These are phyloP conservation scores for Mycena chlorophos DNA, from an alignment of 768 basidiomycete genomes.

Conservation along the genomic window DNA sequence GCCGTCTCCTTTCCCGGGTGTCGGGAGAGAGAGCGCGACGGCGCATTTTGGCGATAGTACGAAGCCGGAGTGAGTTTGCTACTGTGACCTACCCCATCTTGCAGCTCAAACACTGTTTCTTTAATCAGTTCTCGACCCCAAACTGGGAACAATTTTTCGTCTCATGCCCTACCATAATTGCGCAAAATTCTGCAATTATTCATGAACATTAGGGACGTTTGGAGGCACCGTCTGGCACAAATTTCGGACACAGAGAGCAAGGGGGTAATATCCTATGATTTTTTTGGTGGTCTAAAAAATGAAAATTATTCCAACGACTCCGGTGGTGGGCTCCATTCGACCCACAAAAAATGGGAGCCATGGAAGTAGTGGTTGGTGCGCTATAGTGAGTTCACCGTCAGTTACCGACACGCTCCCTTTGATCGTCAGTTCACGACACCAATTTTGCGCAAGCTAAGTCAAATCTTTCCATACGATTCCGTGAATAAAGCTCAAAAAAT, in stretches of 20 bases:
- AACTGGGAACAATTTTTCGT: neutral
- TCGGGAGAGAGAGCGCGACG: neutral
- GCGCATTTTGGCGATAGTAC: neutral
- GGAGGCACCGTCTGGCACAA: neutral
- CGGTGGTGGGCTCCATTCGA: neutral
- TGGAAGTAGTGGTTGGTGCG: neutral
- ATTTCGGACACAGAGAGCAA: neutral
- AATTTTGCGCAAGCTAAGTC: too few species aligned
- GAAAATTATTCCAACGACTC: neutral
- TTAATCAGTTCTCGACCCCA: conserved; percentile 2
- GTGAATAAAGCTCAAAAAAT: neutral
- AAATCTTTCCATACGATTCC: too few species aligned
- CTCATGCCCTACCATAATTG: neutral
- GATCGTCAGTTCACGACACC: too few species aligned
- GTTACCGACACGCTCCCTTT: too few species aligned
- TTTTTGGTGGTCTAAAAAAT: neutral
- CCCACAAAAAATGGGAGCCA: neutral
- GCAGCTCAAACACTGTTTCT: neutral
- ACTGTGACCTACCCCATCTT: neutral
- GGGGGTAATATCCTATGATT: neutral
- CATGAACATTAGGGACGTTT: neutral
- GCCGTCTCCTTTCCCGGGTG: neutral
- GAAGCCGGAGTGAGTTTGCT: neutral
- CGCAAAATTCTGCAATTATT: conserved; percentile 2
- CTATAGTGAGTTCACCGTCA: too few species aligned